Conservation (phyloP, 257 asterid genomes). For the Jacaranda mimosifolia region DNA sequence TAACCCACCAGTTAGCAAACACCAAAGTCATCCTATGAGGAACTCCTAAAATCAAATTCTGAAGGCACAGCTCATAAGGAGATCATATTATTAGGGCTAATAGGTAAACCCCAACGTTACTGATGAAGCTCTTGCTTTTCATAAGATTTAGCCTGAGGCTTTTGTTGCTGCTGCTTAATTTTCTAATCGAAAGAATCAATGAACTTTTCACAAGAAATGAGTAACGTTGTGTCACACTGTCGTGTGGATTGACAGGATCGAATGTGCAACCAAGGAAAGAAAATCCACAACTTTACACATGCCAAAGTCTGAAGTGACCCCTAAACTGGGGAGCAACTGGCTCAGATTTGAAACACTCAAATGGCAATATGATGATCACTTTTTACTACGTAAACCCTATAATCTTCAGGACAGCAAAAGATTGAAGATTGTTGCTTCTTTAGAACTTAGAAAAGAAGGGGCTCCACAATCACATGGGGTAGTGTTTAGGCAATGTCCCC, state of each 20-base stretch:
- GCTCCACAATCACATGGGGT: not conserved
- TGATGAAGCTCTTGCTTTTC: not conserved
- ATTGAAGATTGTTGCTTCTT: conserved; percentile 6
- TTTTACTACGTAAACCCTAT: not conserved
- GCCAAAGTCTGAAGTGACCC: not conserved
- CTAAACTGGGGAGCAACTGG: not conserved
- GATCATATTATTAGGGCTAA: not conserved
- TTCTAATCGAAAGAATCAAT: conserved; percentile 9
- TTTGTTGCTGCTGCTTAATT: not conserved
- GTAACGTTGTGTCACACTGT: not conserved
- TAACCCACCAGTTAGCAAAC: conserved; percentile 1
- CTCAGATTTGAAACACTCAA: not conserved
- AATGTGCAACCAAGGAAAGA: not conserved
- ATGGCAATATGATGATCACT: not conserved
- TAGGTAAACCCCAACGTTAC: not conserved
- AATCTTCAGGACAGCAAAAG: conserved; percentile 15
- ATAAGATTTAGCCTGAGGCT: not conserved
- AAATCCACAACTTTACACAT: not conserved
- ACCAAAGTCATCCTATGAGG: conserved; percentile 23
- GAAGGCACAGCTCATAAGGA: not conserved
- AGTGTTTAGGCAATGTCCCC: not conserved
- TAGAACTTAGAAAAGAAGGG: not conserved
- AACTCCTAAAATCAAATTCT: conserved; percentile 16
- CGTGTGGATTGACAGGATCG: not conserved
- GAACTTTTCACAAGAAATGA: not conserved